Conservation (phyloP, 805 yeast species). For the Ogataea nitratoaversa region DNA sequence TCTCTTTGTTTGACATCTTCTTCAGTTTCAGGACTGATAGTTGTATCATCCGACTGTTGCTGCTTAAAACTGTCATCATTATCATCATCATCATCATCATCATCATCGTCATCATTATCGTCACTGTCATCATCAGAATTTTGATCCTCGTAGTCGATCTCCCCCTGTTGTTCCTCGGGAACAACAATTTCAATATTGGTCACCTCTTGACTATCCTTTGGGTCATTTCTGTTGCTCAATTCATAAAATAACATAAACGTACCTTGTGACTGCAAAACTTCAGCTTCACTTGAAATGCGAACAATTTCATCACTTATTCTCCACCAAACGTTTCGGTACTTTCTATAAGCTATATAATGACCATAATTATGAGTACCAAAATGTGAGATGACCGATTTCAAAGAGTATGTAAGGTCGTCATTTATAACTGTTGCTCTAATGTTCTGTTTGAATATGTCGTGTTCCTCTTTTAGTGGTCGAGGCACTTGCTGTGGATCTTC, state of each 20-base stretch:
- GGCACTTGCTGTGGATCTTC: not conserved
- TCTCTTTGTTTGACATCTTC: slow-evolving; percentile 18
- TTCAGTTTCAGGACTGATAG: slow-evolving; percentile 5
- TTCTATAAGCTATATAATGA: slow-evolving; percentile 89
- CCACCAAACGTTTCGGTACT: slow-evolving; percentile 88
- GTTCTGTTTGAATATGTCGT: not conserved
- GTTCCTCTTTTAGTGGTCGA: not conserved
- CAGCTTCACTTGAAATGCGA: slow-evolving; percentile 71
- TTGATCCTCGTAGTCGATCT: slow-evolving; percentile 2
- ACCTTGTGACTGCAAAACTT: slow-evolving; percentile 78
- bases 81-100: slow-evolving; percentile 1
- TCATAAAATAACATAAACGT: slow-evolving; percentile 93
- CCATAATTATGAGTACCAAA: slow-evolving; percentile 97
- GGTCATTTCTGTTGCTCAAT: slow-evolving; percentile 27
- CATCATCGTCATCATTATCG: not conserved
- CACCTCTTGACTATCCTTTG: slow-evolving; percentile 31
- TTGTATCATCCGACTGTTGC: not conserved
- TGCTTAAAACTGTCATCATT: not conserved
- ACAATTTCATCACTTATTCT: slow-evolving; percentile 89
- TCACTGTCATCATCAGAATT: slow-evolving; percentile 6
- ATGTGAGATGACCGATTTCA: slow-evolving; percentile 86
- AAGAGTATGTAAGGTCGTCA: slow-evolving; percentile 55
- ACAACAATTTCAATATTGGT: slow-evolving; percentile 12
- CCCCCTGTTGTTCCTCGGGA: slow-evolving; percentile 6
- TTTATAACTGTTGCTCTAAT: slow-evolving; percentile 6